Evolutionary conservation across 2,329 filamentous ascomycete species (phyloP).

Genomic region (Cucurbitaria berberidis): DNA sequence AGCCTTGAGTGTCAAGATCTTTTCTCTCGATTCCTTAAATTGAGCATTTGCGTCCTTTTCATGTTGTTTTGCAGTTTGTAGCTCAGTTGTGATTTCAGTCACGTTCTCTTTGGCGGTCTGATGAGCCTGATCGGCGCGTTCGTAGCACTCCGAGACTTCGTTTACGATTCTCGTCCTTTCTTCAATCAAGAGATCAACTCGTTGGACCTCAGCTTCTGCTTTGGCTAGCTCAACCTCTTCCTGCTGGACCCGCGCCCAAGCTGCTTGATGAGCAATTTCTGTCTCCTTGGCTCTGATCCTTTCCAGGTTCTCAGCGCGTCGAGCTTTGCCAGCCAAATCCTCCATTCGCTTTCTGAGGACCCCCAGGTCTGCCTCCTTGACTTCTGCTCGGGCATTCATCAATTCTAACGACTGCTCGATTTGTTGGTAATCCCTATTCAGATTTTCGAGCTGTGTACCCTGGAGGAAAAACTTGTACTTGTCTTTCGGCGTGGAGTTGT

Average conservation of each 20-base stretch:
- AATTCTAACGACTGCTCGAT: conserved; percentile 79
- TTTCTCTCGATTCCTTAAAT: conserved; percentile 36
- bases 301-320: conserved; percentile 70
- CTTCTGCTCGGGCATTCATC: conserved; percentile 68
- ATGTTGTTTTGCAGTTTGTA: conserved; percentile 55
- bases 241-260: conserved; percentile 87
- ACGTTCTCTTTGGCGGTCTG: conserved; percentile 46
- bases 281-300: conserved; percentile 67
- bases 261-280: conserved; percentile 69
- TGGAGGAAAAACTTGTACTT: conserved; percentile 98
- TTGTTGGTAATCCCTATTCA: conserved; percentile 89
- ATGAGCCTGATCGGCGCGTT: conserved; percentile 51
- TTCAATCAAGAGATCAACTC: conserved; percentile 56
- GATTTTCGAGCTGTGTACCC: conserved; percentile 88
- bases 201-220: conserved; percentile 34
- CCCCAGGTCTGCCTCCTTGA: conserved; percentile 68
- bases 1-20: conserved; percentile 44
- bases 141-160: conserved; percentile 51
- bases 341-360: conserved; percentile 64
- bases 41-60: conserved; percentile 61
- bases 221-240: conserved; percentile 63
- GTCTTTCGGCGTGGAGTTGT: conserved; percentile 76
- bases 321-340: conserved; percentile 68
- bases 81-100: conserved; percentile 41
- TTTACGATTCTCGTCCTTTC: conserved; percentile 55